Percentiles rank a stretch among this genome's conserved stretches.
These are phyloP conservation scores for Apiotrichum domesticum DNA, from an alignment of 1,284 basidiomycete species.

Conservation along the genomic window DNA sequence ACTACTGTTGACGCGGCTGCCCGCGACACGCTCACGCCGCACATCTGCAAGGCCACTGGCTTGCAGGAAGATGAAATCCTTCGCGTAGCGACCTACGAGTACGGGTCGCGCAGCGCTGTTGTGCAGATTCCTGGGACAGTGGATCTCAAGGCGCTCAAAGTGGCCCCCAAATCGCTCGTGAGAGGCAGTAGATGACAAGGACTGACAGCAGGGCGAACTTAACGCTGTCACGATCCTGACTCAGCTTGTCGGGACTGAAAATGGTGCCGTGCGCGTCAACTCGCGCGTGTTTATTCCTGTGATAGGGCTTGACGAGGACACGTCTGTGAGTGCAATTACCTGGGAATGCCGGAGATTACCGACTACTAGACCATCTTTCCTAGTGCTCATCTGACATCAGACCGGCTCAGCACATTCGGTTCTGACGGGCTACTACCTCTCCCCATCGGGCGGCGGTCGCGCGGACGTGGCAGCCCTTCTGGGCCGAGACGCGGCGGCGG, in stretches of 20 bases:
- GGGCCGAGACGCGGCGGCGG: not conserved
- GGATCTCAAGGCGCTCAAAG: not conserved
- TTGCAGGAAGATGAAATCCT: not conserved
- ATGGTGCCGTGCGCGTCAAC: conserved; percentile 4
- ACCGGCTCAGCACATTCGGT: conserved; percentile 33
- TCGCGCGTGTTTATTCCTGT: conserved; percentile 29
- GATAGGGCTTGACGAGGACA: conserved; percentile 34
- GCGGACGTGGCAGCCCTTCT: not conserved
- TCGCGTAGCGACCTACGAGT: conserved; percentile 1
- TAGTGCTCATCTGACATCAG: not conserved
- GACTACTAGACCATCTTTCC: not conserved
- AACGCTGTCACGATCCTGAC: conserved; percentile 21
- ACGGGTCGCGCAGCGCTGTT: not conserved
- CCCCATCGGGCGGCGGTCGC: not conserved
- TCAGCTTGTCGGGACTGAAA: conserved; percentile 12
- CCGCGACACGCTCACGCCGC: not conserved
- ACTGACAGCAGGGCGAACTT: not conserved
- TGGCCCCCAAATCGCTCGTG: not conserved
- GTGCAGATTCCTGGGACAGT: not conserved
- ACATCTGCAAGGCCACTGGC: not conserved
- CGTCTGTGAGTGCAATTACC: conserved; percentile 25
- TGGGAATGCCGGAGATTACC: too few relatives aligned
- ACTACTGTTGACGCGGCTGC: not conserved
- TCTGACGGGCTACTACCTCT: conserved; percentile 30
- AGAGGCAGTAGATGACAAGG: not conserved